Evolutionary conservation across 176 grass and related monocot genomes (phyloP).

Genomic region (Guadua angustifolia): DNA sequence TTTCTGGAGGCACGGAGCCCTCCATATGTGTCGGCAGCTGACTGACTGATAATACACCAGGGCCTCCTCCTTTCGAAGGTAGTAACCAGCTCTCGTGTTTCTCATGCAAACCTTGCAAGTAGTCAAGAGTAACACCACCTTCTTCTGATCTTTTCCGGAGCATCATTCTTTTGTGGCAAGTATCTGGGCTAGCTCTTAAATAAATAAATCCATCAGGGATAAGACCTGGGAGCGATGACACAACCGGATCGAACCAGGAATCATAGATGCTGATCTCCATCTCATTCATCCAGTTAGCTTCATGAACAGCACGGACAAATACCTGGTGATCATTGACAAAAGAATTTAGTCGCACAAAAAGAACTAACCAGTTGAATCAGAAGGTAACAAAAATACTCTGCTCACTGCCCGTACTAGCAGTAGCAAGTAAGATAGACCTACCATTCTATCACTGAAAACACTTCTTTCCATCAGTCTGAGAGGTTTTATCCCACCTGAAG

Average conservation of each 20-base stretch:
- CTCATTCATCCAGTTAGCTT: constrained; percentile 99
- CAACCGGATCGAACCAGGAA: constrained; percentile 97
- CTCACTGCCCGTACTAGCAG: constrained; percentile 27
- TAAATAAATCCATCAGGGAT: constrained; percentile 98
- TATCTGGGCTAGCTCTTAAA: constrained; percentile 87
- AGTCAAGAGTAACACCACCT: constrained; percentile 84
- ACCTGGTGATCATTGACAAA: constrained; percentile 53
- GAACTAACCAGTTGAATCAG: neutral
- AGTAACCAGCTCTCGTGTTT: constrained; percentile 96
- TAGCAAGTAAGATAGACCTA: constrained; percentile 50
- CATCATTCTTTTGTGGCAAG: constrained; percentile 92
- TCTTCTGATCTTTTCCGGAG: constrained; percentile 86
- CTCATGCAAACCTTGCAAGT: constrained; percentile 88
- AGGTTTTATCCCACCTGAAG: constrained; percentile 82
- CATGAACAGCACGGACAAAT: constrained; percentile 93
- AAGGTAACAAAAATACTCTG: neutral
- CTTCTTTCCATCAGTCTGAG: constrained; percentile 99
- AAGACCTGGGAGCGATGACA: constrained; percentile 84
- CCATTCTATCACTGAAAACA: constrained; percentile 96
- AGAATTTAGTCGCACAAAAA: neutral
- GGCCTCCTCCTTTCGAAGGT: constrained; percentile 58
- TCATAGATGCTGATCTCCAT: constrained; percentile 99
- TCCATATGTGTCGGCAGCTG: constrained; percentile 68
- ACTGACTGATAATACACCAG: constrained; percentile 74
- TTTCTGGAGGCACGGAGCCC: constrained; percentile 66